phyloP scores from a whole-genome alignment of 2,329 filamentous ascomycete genomes.

The Rhynchosporium secalis region DNA sequence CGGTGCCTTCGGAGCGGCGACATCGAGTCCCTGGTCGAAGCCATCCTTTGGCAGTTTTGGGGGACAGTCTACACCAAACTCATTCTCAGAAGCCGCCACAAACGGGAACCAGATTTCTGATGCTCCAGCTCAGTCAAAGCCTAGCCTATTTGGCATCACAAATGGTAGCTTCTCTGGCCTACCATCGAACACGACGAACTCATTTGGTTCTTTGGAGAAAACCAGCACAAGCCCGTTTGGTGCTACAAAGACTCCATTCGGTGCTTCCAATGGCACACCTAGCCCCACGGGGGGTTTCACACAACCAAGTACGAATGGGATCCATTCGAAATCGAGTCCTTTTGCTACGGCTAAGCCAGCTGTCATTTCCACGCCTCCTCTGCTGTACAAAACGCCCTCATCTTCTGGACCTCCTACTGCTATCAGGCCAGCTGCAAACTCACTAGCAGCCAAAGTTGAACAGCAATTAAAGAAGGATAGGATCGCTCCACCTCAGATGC shows the following conservation, averaged over 20 bases:
- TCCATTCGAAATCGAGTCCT: not conserved
- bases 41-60: not conserved
- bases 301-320: not conserved
- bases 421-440: conserved; percentile 10
- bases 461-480: conserved; percentile 16
- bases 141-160: conserved; percentile 2
- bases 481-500: conserved; percentile 56
- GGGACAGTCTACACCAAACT: conserved; percentile 4
- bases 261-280: not conserved
- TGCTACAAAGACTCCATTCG: conserved; percentile 2
- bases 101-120: not conserved
- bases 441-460: conserved; percentile 17
- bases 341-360: not conserved
- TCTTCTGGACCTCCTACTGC: not conserved
- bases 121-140: not conserved
- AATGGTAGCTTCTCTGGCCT: conserved; percentile 21
- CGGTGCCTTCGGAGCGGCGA: conserved; percentile 1
- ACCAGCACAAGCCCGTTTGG: not conserved
- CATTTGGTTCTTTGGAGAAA: not conserved
- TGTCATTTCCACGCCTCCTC: not conserved
- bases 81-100: not conserved
- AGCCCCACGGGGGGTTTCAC: not conserved
- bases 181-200: not conserved
- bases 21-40: conserved; percentile 10
- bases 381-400: not conserved